Conservation (phyloP, 345 rosid species). For the Camelina laxa region DNA sequence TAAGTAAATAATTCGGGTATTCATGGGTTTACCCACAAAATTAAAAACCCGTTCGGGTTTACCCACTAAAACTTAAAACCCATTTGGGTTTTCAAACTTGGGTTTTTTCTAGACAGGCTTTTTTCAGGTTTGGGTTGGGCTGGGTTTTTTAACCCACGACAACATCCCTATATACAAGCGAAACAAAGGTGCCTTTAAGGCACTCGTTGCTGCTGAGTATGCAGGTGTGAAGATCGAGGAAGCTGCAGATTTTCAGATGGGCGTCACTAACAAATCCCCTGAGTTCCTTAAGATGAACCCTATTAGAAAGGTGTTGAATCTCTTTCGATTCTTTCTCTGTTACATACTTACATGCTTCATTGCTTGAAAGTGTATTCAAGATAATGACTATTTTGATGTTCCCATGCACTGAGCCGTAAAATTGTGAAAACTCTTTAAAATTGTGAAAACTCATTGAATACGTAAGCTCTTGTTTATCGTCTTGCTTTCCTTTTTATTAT, state of each 20-base stretch:
- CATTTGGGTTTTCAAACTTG: too few species aligned
- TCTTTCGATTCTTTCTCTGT: neutral
- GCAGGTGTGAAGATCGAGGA: conserved; percentile 67
- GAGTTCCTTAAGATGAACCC: conserved; percentile 95
- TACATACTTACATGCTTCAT: neutral
- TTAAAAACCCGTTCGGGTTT: too few species aligned
- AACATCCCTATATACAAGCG: too few species aligned
- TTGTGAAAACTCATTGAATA: conserved; percentile 71
- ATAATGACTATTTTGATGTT: conserved; percentile 10
- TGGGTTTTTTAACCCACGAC: too few species aligned
- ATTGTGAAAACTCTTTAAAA: conserved; percentile 69
- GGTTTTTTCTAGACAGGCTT: too few species aligned
- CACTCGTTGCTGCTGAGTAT: conserved; percentile 91
- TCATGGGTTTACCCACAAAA: too few species aligned
- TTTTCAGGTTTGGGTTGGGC: too few species aligned
- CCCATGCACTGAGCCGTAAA: conserved; percentile 61
- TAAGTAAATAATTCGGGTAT: too few species aligned
- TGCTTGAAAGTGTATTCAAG: neutral
- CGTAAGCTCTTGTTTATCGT: conserved; percentile 50
- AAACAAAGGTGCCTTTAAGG: conserved; percentile 75
- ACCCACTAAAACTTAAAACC: too few species aligned
- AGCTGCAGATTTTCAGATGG: conserved; percentile 73
- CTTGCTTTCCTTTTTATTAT: neutral
- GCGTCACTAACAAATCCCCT: conserved; percentile 82
- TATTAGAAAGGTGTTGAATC: conserved; percentile 73